Evolutionary conservation across 768 basidiomycete genomes (phyloP), one percentile per base, ranked within the genome.

Genomic region (Basidioascus undulatus): DNA sequence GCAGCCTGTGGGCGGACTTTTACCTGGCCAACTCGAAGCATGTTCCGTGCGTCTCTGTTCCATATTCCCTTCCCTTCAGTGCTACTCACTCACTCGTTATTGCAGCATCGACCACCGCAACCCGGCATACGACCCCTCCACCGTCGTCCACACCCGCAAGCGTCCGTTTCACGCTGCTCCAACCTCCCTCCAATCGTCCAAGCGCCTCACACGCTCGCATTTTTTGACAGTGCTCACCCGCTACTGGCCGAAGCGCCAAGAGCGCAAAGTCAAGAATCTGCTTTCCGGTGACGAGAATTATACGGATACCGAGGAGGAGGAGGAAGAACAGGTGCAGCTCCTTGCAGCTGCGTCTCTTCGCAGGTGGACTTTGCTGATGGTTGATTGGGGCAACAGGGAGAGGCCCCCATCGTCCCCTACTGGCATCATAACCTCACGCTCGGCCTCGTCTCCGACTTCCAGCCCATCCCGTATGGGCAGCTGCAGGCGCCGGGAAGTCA

Each of bases 341-440:
- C 60, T 60, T 23, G 65, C 66, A 39, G 37, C 18, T 39, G 48
- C 43, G 26, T 48, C 36, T 49, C 40, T 45, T 50, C n/a, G n/a
- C n/a, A n/a, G 21, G 15, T 35, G 32, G 40, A 1, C 23, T 32
- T 35, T 2, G 35, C 44, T 15, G 32, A 46, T 45, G 47, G 35
- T 27, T 2, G 19, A 11, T 25, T 11, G 1, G 38, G 38, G 51
- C 47, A 54, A 47, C 46, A 46, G 25, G 53, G 71, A 59, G 59
- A 57, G 7, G 74, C 74, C 38, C 57, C 72, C 7, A 72, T 84
- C 44, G 67, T 72, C 28, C 74, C 81, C 6, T 78, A 86, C 58
- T 98, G 86, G 79, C 70, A 81, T 50, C 56, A 83, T 72, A 94
- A 96, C 57, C 53, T 98, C 16, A 92, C 86, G 0, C 57, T 98